Evolutionary conservation across 306 rosid genomes (phyloP).

Genomic region (Pterocarpus macrocarpus): DNA sequence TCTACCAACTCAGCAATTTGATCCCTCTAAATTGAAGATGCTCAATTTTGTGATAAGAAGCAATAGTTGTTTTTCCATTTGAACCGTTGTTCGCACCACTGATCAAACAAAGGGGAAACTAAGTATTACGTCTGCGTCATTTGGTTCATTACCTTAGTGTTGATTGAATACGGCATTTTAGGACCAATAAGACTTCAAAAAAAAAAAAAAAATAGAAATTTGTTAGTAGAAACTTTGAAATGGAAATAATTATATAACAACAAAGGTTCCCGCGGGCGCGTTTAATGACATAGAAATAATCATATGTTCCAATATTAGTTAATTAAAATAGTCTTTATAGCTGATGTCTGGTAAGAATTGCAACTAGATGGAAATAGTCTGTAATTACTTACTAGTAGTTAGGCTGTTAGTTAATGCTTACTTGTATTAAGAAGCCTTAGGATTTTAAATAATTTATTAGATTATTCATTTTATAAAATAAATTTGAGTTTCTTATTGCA

Average conservation of each 20-base stretch:
- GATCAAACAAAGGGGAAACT: not conserved
- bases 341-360: no score
- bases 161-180: not conserved
- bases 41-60: conserved; percentile 51
- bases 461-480: no score
- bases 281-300: no score
- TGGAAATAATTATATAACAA: not conserved
- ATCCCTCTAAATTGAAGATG: conserved; percentile 28
- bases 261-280: no score
- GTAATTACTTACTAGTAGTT: no score
- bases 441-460: no score
- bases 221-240: not conserved
- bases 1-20: conserved; percentile 36
- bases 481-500: no score
- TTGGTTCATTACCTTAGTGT: not conserved
- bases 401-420: no score
- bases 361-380: no score
- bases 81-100: not conserved
- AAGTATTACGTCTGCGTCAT: not conserved
- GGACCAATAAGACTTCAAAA: not conserved
- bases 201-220: not conserved
- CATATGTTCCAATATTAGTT: no score
- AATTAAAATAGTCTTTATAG: no score
- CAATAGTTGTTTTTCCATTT: conserved; percentile 6
- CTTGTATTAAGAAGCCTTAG: no score